phyloP scores from a whole-genome alignment of 139 green algal genomes.

The Micractinium sp. region DNA sequence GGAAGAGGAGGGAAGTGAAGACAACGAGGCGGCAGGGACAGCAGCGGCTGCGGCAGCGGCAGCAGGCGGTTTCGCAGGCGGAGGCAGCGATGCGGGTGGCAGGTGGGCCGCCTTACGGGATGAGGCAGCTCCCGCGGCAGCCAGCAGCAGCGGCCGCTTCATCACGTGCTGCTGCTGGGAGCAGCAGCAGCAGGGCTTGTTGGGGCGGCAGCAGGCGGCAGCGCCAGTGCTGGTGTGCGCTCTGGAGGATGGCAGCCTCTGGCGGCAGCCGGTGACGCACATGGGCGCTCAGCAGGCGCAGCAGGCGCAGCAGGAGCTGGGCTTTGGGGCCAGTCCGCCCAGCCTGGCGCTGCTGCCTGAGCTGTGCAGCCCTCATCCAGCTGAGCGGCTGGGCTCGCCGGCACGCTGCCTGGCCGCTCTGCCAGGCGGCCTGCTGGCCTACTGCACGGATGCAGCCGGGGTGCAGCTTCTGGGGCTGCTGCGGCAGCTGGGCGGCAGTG shows the following conservation, averaged over 20 bases:
- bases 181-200: not conserved
- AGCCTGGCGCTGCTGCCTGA: not conserved
- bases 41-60: not conserved
- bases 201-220: not conserved
- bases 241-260: conserved; percentile 6
- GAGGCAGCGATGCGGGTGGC: not conserved
- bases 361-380: not conserved
- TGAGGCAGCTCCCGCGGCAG: not conserved
- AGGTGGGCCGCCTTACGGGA: not conserved
- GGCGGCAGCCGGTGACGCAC: not conserved
- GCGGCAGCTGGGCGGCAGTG: not conserved
- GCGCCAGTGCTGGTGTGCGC: not conserved
- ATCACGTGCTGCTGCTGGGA: conserved; percentile 3
- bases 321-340: too few species aligned
- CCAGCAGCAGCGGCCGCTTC: not conserved
- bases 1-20: not conserved
- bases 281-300: too few species aligned
- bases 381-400: not conserved
- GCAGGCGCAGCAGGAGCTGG: too few species aligned
- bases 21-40: not conserved
- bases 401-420: conserved; percentile 1
- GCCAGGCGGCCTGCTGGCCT: not conserved
- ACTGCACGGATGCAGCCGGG: not conserved
- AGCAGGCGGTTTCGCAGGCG: not conserved
- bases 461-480: not conserved